Conservation (phyloP, 192 early-diverging fungal genomes). For the Coemansia sp. region DNA sequence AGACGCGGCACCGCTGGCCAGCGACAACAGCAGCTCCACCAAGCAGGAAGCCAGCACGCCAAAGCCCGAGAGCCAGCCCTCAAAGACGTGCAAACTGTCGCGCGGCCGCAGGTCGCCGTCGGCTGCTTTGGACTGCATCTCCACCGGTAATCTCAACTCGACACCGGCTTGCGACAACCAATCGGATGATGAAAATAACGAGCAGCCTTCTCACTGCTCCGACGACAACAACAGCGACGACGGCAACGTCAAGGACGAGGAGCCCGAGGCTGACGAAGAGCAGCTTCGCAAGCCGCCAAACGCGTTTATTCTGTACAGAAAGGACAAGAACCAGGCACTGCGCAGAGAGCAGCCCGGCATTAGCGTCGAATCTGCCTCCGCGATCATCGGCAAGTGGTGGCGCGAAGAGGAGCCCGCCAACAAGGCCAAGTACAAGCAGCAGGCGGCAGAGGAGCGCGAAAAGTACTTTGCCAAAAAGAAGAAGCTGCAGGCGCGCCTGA, state of each 20-base stretch:
- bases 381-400: slow-evolving; percentile 35
- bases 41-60: not conserved
- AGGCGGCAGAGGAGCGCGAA: slow-evolving; percentile 18
- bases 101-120: not conserved
- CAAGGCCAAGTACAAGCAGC: slow-evolving; percentile 15
- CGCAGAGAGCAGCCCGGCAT: slow-evolving; percentile 15
- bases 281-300: slow-evolving; percentile 42
- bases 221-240: not conserved
- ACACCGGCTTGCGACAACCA: not conserved
- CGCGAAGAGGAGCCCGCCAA: slow-evolving; percentile 14
- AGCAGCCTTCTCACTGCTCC: not conserved
- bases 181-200: not conserved
- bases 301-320: slow-evolving; percentile 42
- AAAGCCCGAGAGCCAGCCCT: not conserved
- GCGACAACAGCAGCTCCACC: too few species aligned
- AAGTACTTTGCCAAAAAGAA: slow-evolving; percentile 46
- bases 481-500: slow-evolving; percentile 18
- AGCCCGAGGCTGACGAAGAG: not conserved
- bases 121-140: not conserved
- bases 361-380: slow-evolving; percentile 29
- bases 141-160: not conserved
- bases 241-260: not conserved
- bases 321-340: slow-evolving; percentile 18
- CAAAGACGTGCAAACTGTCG: not conserved
- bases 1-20: not conserved